Base-by-base conservation (phyloP, 2,329 filamentous ascomycete genomes). In the Chaetomiaceae sp. region DNA sequence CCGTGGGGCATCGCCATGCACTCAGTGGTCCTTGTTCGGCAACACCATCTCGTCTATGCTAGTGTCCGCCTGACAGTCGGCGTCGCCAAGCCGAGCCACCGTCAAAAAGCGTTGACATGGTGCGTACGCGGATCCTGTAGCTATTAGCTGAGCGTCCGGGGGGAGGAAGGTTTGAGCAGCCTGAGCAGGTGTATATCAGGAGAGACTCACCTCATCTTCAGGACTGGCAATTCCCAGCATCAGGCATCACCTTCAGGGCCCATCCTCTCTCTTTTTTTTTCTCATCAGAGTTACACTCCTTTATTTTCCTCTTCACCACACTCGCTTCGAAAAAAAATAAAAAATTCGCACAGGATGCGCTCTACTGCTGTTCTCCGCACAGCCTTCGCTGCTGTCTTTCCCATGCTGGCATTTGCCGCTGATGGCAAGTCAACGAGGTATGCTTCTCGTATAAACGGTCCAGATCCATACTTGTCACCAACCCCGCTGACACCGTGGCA, bases 381-480 rank as follows among this genome's bases (percentile, higher is more conserved):
- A 48, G 45, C 58, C 23, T 30, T 62, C 10, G 55, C 50, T 34
- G 57, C 55, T 18, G 49, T 43, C 10, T 56, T 63, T 10, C 61
- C 61, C 10, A 33, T 61, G 4, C 45, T 41, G 5, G 60, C 53
- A 10, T 44, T 55, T 4, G 62, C 59, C 18, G 58, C 59, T 9
- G 59, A 60, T 30, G 62, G 62, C 53, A 53, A 62, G 52, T 64
- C 62, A 1, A 62, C 61, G 7, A 54, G 59, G 54, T 58, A 49
- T n/a, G 34, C 10, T 7, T 6, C 30, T 13, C 18, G 3, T 6
- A 13, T 29, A 9, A 14, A 2, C 5, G 6, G n/a, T n/a, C n/a
- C n/a, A n/a, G n/a, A n/a, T 23, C 21, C 9, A n/a, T 6, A 18
- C 9, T n/a, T 2, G 9, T 18, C 14, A 21, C 2, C 9, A 7